A percentile compares a stretch with the other conserved stretches of the same genome.
Conservation (phyloP, 2,329 filamentous ascomycete species). For the Lecanicillium sp. region DNA sequence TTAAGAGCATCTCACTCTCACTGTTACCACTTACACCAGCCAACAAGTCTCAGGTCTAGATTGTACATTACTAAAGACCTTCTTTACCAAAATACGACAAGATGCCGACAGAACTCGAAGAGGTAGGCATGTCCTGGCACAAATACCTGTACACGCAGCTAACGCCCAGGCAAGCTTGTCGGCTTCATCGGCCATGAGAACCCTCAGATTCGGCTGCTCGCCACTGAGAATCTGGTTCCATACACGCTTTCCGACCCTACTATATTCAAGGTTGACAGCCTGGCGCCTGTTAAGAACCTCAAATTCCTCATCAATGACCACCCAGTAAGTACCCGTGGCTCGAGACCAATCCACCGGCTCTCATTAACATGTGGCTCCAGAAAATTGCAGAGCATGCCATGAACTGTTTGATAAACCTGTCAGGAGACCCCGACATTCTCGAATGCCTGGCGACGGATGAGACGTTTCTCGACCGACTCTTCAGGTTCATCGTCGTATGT, state of each 20-base stretch:
- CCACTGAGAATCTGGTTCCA: slow-evolving; percentile 78
- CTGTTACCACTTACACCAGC: slow-evolving; percentile 2
- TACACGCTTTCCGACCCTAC: slow-evolving; percentile 66
- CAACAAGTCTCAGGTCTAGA: slow-evolving; percentile 6
- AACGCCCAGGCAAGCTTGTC: slow-evolving; percentile 56
- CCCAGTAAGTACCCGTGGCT: slow-evolving; percentile 59
- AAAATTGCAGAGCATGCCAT: slow-evolving; percentile 89
- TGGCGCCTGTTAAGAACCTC: slow-evolving; percentile 76
- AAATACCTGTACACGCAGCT: slow-evolving; percentile 1
- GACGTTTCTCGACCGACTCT: slow-evolving; percentile 66
- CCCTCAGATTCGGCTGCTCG: slow-evolving; percentile 79
- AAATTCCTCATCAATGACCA: slow-evolving; percentile 84
- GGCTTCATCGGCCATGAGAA: slow-evolving; percentile 91
- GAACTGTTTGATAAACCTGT: slow-evolving; percentile 82
- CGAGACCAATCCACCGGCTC: too few species aligned
- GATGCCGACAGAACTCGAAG: slow-evolving; percentile 72
- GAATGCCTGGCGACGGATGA: slow-evolving; percentile 69
- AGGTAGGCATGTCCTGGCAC: slow-evolving; percentile 39
- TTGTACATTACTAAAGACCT: slow-evolving; percentile 6
- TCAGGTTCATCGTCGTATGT: slow-evolving; percentile 67
- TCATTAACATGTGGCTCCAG: slow-evolving; percentile 53
- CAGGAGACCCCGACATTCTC: slow-evolving; percentile 68
- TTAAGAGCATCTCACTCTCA: slow-evolving; percentile 1
- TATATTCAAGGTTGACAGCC: slow-evolving; percentile 75
- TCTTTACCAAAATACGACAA: slow-evolving; percentile 14